Evolutionary conservation across 176 grass and related monocot species (phyloP).

Genomic region (Rhynchospora breviuscula): DNA sequence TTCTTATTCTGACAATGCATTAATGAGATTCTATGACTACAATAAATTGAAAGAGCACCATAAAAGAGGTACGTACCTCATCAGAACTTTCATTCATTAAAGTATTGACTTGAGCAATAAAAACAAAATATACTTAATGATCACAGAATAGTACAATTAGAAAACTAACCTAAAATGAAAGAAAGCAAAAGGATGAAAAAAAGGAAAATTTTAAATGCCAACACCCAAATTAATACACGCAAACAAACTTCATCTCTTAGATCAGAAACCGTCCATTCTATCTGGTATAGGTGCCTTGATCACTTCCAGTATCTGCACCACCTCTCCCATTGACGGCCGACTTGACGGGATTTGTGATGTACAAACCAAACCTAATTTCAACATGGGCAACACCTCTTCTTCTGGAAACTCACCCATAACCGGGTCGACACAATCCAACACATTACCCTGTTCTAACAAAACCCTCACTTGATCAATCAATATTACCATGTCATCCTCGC

Average conservation of each 20-base stretch:
- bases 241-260: not conserved
- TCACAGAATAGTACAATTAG: slow-evolving; percentile 19
- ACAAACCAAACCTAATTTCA: slow-evolving; percentile 91
- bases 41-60: not conserved
- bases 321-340: slow-evolving; percentile 82
- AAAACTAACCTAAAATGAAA: slow-evolving; percentile 5
- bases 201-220: not conserved
- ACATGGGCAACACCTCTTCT: slow-evolving; percentile 89
- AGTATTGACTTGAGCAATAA: slow-evolving; percentile 7
- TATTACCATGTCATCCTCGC: slow-evolving; percentile 75
- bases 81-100: slow-evolving; percentile 18
- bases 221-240: not conserved
- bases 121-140: not conserved
- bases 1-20: not conserved
- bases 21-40: not conserved
- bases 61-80: not conserved
- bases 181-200: not conserved
- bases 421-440: slow-evolving; percentile 62
- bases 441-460: slow-evolving; percentile 57
- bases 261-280: slow-evolving; percentile 49
- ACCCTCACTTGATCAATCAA: slow-evolving; percentile 64
- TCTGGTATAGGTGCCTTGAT: slow-evolving; percentile 60
- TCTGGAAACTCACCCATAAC: slow-evolving; percentile 61
- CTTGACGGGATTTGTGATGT: slow-evolving; percentile 90
- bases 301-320: slow-evolving; percentile 97